Evolutionary conservation across 345 rosid genomes (phyloP).

Genomic region (Abelmoschus esculentus): DNA sequence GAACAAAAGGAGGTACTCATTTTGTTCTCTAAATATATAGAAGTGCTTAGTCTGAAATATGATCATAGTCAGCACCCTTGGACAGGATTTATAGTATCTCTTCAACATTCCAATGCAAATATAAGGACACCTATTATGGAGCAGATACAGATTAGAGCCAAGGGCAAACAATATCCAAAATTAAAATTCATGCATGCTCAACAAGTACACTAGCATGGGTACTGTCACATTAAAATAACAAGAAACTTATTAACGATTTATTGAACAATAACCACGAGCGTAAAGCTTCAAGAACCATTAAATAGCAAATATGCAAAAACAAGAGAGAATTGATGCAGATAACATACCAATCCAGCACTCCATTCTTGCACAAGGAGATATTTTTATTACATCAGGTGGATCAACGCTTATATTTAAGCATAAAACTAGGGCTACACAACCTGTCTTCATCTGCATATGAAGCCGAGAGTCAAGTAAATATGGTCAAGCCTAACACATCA

Average conservation of each 20-base stretch:
- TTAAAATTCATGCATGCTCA: neutral
- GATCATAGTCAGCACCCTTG: neutral
- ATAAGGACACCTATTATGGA: neutral
- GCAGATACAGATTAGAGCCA: neutral
- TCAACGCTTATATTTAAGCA: conserved; percentile 95
- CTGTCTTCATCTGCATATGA: conserved; percentile 94
- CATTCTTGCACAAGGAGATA: conserved; percentile 99
- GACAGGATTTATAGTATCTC: neutral
- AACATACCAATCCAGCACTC: conserved; percentile 95
- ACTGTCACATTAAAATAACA: neutral
- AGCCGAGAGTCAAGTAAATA: conserved; percentile 3
- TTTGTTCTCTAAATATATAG: neutral
- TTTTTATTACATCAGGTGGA: conserved; percentile 99
- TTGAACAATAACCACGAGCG: neutral
- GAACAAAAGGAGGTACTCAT: neutral
- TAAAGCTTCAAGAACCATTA: neutral
- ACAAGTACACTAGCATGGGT: neutral
- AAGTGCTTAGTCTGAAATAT: neutral
- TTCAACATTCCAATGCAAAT: neutral
- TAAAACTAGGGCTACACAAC: conserved; percentile 92
- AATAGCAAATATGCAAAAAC: neutral
- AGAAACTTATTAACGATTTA: neutral
- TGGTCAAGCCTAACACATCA: neutral
- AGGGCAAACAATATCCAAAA: neutral
- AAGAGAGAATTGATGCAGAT: conserved; percentile 12